Percentiles rank a stretch among this genome's conserved stretches.
Evolutionary conservation across 495 filamentous ascomycete species (phyloP).

Genomic region (Talaromyces thailandensis): DNA sequence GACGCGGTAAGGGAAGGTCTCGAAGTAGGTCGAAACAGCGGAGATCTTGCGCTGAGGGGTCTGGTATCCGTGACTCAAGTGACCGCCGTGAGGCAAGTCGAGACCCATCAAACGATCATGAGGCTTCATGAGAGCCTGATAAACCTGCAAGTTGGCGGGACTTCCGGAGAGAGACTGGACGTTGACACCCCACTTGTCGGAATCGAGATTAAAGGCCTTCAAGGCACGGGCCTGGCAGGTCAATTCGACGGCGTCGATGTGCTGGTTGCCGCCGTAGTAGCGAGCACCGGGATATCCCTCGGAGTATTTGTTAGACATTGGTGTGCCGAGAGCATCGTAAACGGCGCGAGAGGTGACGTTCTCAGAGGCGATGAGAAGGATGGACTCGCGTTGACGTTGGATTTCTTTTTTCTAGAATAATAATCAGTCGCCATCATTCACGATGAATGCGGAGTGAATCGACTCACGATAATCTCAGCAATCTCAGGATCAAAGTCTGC

Average conservation of each 20-base stretch:
- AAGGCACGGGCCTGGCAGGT: slow-evolving; percentile 86
- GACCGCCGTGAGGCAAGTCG: slow-evolving; percentile 91
- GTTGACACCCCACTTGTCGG: slow-evolving; percentile 94
- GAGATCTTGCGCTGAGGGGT: slow-evolving; percentile 98
- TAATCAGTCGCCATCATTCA: not conserved
- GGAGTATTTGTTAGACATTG: slow-evolving; percentile 99
- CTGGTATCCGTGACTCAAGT: slow-evolving; percentile 96
- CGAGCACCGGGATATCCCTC: slow-evolving; percentile 95
- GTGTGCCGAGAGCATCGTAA: slow-evolving; percentile 89
- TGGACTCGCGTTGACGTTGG: slow-evolving; percentile 85
- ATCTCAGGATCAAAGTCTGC: slow-evolving; percentile 6
- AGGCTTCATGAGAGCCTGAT: slow-evolving; percentile 81
- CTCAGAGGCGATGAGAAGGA: slow-evolving; percentile 97
- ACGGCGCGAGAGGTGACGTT: slow-evolving; percentile 98
- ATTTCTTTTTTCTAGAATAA: slow-evolving; percentile 5
- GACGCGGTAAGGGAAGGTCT: slow-evolving; percentile 89
- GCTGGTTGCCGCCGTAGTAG: slow-evolving; percentile 96
- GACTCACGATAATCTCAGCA: slow-evolving; percentile 9
- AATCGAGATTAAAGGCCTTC: slow-evolving; percentile 72
- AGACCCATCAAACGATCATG: slow-evolving; percentile 97
- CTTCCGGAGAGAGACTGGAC: slow-evolving; percentile 93
- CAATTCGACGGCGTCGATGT: slow-evolving; percentile 83
- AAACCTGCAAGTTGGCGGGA: slow-evolving; percentile 91
- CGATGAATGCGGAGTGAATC: not conserved
- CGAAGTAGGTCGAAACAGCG: slow-evolving; percentile 96